phyloP scores from a whole-genome alignment of 2,329 filamentous ascomycete genomes.

The Elsinoe arachidis region DNA sequence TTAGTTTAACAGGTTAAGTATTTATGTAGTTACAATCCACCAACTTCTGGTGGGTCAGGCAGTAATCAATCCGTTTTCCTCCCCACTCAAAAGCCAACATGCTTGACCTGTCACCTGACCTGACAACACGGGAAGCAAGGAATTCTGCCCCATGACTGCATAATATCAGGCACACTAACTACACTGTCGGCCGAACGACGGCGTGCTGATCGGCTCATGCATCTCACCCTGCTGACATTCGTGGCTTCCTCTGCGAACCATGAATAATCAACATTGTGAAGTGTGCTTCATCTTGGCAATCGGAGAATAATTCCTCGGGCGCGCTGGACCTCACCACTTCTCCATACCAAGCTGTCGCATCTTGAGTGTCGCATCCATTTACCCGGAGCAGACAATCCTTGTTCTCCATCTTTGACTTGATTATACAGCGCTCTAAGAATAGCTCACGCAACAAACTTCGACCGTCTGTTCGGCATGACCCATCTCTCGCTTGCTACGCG shows the following conservation, averaged over 20 bases:
- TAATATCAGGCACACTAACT: neutral
- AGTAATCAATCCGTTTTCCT: too few relatives aligned
- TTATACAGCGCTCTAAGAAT: neutral
- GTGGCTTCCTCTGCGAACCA: neutral
- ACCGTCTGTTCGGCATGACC: neutral
- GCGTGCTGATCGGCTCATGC: neutral
- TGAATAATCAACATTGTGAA: neutral
- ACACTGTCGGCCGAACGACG: neutral
- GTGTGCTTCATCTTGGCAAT: neutral
- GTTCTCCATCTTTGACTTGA: neutral
- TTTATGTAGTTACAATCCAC: too few relatives aligned
- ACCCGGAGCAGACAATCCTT: neutral
- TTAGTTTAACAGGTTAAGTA: too few relatives aligned
- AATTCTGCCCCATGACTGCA: too few relatives aligned
- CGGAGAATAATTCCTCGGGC: neutral
- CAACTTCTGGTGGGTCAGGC: too few relatives aligned
- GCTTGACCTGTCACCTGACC: too few relatives aligned
- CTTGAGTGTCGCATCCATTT: neutral
- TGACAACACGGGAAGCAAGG: too few relatives aligned
- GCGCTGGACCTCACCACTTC: neutral
- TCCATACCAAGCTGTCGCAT: neutral
- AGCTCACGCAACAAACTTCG: neutral
- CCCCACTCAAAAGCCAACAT: too few relatives aligned
- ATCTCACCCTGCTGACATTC: neutral
- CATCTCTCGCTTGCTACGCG: constrained; percentile 5